Conservation (phyloP, 208 protist genomes). For the Tritrichomonas foetus region DNA sequence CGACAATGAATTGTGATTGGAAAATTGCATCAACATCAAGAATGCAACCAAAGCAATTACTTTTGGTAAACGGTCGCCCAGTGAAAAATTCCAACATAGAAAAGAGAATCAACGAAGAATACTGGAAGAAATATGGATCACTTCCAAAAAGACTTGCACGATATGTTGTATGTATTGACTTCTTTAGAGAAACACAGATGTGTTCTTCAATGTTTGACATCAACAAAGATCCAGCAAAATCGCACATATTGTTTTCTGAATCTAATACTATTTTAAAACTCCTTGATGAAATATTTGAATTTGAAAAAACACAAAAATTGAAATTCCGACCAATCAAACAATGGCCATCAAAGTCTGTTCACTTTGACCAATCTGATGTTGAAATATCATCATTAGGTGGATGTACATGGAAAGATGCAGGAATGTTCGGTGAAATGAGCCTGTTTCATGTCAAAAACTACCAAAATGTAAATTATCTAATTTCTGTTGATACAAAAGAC, state of each 20-base stretch:
- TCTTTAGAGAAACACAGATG: not conserved
- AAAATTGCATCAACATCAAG: not conserved
- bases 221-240: not conserved
- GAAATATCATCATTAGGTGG: not conserved
- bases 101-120: not conserved
- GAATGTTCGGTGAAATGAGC: not conserved
- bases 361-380: not conserved
- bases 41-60: not conserved
- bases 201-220: not conserved
- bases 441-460: not conserved
- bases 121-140: not conserved
- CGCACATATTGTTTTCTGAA: not conserved
- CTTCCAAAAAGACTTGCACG: not conserved
- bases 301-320: not conserved
- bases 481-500: not conserved
- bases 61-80: not conserved
- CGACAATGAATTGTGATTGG: not conserved
- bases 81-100: not conserved
- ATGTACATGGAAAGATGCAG: not conserved
- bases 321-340: not conserved
- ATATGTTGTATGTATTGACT: slow-evolving; percentile 33
- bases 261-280: not conserved
- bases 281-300: not conserved
- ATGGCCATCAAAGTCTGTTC: not conserved
- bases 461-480: not conserved